Evolutionary conservation across 306 rosid species (phyloP), one percentile per base, ranked within the genome.

Genomic region (Cucumis hystrix): DNA sequence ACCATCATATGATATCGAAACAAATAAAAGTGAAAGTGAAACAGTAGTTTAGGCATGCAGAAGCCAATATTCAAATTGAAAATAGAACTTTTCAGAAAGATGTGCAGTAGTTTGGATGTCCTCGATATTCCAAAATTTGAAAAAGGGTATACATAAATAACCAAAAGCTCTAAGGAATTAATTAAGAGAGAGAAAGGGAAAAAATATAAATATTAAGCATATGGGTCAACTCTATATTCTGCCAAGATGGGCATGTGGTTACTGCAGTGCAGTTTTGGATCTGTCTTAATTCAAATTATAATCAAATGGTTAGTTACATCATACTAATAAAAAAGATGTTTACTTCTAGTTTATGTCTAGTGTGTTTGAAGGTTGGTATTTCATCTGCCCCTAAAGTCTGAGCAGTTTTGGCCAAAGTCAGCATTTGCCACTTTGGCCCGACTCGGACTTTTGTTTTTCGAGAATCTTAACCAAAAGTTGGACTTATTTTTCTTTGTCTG

Each of bases 281-380:
- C 61, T 72, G 45, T 51, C 40, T 52, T 51, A 17, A 33, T 16
- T 52, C 45, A 49, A 72, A 28, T 51, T 9, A 72, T 16, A 17
- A 28, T 72, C 62, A 49, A 72, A 72, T 49, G 76, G 60, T 71
- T 52, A 72, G 73, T 83, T 82, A 60, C 63, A 68, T 78, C 82
- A 79, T 81, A 79, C 3, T 43, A 71, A 71, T 28, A 71, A 14
- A 71, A 30, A 13, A 45, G 2, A 47, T 49, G 40, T 70, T 47
- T 70, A 47, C 25, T 72, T 47, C 28, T 16, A 51, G 57, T 5
- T 49, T 8, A 72, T 49, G 25, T 5, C 8, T 16, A 72, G 15
- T 51, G 61, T 9, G 58, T 72, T 72, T 72, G 76, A 17, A 63
- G 77, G 62, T 73, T 18, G 41, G 49, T 54, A 30, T 52, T 54